Evolutionary conservation across 495 filamentous ascomycete species (phyloP), one percentile per base, ranked within the genome.

Genomic region (Jackrogersella minutella): DNA sequence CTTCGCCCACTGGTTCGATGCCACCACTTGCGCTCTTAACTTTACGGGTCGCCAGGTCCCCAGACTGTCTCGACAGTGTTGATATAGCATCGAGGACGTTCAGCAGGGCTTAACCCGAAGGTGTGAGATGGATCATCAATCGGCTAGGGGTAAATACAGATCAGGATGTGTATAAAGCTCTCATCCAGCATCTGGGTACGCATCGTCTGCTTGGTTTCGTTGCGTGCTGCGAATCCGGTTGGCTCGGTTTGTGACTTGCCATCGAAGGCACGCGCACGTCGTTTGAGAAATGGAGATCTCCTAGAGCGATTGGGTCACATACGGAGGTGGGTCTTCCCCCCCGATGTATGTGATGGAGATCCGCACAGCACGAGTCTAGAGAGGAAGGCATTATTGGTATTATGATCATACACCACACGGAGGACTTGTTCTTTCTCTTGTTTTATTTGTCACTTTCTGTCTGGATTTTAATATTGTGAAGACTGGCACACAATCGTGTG

Each of bases 401-500:
- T 58, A 64, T 40, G 66, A 64, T 37, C 36, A 53, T 47, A 56
- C 66, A 64, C 52, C 41, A 64, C 49, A 64, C 59, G 49, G 51
- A 64, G 60, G 61, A 53, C 56, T 37, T 30, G 41, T 52, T 19
- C 37, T 69, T 39, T 64, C 30, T 31, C 51, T 31, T 47, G 49
- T 69, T 64, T 64, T 41, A 41, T 70, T 70, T 66, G 67, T 70
- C 67, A 41, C 17, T 61, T 69, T 69, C 62, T 51, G 44, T 59
- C 67, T 70, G 67, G 67, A 70, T 66, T 70, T 28, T 70, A 70
- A 66, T 70, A 70, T 59, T 62, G 58, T 58, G 55, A 58, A 66
- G 57, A 66, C 52, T 55, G 57, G 43, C 60, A 52, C 58, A 49
- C 41, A 22, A 47, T n/a, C 19, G 46, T 24, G 40, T 40, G 62